phyloP scores from a whole-genome alignment of 148 eudicot genomes.

The Pharnaceum exiguum region DNA sequence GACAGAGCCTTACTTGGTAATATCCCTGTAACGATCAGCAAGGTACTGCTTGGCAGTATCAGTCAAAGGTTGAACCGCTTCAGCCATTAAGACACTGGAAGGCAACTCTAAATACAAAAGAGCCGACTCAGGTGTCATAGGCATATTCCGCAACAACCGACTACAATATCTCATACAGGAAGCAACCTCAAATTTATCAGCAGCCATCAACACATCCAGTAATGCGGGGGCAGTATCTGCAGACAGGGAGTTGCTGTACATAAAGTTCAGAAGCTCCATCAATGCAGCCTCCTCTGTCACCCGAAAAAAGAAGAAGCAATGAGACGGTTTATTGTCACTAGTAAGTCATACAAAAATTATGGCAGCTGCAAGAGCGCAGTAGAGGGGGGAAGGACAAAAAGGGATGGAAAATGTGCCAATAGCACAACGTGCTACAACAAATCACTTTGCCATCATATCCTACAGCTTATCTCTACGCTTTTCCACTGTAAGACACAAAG shows the following conservation, averaged over 20 bases:
- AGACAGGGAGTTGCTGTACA: slow-evolving; percentile 62
- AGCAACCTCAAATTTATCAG: slow-evolving; percentile 86
- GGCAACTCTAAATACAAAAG: slow-evolving; percentile 75
- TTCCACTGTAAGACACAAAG: too few species aligned
- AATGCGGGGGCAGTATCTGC: slow-evolving; percentile 55
- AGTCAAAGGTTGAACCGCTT: slow-evolving; percentile 81
- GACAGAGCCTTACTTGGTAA: slow-evolving; percentile 47
- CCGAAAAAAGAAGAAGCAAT: slow-evolving; percentile 7
- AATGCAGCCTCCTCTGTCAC: slow-evolving; percentile 78
- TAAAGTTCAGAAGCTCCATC: slow-evolving; percentile 76
- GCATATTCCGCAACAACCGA: slow-evolving; percentile 47
- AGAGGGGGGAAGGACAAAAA: too few species aligned
- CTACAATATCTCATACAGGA: slow-evolving; percentile 83
- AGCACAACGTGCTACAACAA: too few species aligned
- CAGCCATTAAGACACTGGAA: slow-evolving; percentile 79
- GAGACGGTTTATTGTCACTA: too few species aligned
- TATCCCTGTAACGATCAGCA: slow-evolving; percentile 67
- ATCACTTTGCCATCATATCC: too few species aligned
- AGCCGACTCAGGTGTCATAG: slow-evolving; percentile 80
- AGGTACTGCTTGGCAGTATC: slow-evolving; percentile 77
- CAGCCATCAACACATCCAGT: slow-evolving; percentile 82
- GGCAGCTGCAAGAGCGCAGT: too few species aligned
- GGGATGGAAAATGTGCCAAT: too few species aligned
- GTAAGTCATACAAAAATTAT: too few species aligned
- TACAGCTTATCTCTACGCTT: too few species aligned